Conservation (phyloP, 2,329 filamentous ascomycete species). For the Microcyclospora pomicola region DNA sequence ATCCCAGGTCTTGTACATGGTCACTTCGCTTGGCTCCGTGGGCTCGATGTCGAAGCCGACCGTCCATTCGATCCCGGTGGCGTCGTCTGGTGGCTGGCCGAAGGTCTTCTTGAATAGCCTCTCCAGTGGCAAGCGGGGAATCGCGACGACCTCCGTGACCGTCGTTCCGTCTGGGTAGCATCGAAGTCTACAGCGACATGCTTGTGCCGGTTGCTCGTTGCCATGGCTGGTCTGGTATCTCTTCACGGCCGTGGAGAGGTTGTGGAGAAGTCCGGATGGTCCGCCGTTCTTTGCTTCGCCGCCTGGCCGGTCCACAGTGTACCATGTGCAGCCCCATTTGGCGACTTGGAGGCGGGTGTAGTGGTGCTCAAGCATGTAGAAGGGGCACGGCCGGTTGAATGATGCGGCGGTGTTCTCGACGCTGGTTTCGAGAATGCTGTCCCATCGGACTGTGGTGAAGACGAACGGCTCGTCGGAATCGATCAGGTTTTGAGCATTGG, state of each 20-base stretch:
- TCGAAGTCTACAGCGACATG: conserved; percentile 38
- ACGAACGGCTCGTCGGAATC: conserved; percentile 26
- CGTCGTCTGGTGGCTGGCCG: conserved; percentile 25
- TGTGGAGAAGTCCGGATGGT: conserved; percentile 19
- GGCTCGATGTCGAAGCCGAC: conserved; percentile 39
- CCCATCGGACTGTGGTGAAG: conserved; percentile 61
- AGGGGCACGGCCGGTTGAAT: conserved; percentile 22
- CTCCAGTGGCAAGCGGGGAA: conserved; percentile 31
- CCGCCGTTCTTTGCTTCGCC: conserved; percentile 37
- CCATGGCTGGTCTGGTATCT: conserved; percentile 22
- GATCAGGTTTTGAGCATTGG: not conserved
- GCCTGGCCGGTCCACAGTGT: conserved; percentile 56
- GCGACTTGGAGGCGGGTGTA: conserved; percentile 29
- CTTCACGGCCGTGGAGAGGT: conserved; percentile 20
- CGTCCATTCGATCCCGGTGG: conserved; percentile 18
- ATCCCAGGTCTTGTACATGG: conserved; percentile 72
- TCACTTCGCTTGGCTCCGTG: conserved; percentile 49
- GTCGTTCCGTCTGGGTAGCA: conserved; percentile 37
- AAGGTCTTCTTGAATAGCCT: conserved; percentile 47
- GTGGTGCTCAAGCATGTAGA: conserved; percentile 26
- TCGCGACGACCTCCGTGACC: conserved; percentile 25
- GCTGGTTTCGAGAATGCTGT: conserved; percentile 39
- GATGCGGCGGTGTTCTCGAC: conserved; percentile 16
- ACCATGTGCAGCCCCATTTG: conserved; percentile 43
- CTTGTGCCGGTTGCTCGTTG: conserved; percentile 8